phyloP scores from a whole-genome alignment of 73 alveolate genomes.

The Halteria grandinella region DNA sequence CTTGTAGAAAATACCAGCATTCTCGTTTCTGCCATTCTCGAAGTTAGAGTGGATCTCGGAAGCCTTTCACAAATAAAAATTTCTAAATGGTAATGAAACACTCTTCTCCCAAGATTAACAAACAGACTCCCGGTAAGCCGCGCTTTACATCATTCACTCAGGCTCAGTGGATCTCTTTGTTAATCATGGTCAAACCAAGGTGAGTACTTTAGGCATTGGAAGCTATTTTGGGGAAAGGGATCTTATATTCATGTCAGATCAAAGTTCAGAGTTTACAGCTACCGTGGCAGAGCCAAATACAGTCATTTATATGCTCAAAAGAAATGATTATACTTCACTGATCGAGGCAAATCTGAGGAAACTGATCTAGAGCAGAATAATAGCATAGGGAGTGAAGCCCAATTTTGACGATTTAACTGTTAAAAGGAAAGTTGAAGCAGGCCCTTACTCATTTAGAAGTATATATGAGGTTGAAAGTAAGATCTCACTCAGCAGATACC shows the following conservation, averaged over 20 bases:
- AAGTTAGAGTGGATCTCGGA: conserved; percentile 44
- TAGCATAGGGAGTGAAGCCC: conserved; percentile 62
- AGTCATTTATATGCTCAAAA: conserved; percentile 62
- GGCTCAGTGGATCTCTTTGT: conserved; percentile 76
- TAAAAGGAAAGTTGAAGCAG: conserved; percentile 72
- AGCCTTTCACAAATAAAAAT: conserved; percentile 57
- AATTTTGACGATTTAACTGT: conserved; percentile 68
- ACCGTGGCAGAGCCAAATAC: conserved; percentile 72
- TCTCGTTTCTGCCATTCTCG: conserved; percentile 36
- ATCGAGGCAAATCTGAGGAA: conserved; percentile 75
- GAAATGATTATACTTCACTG: conserved; percentile 70
- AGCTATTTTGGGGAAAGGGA: conserved; percentile 88
- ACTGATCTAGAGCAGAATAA: conserved; percentile 66
- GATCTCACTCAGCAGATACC: too few relatives aligned
- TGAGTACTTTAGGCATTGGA: conserved; percentile 72
- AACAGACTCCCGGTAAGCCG: conserved; percentile 54
- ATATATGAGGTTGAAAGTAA: conserved; percentile 72
- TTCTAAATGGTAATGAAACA: conserved; percentile 35
- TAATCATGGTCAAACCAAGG: conserved; percentile 27
- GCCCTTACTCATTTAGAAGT: conserved; percentile 80
- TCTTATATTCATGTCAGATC: conserved; percentile 72
- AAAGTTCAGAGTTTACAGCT: conserved; percentile 68
- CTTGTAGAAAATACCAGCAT: conserved; percentile 22
- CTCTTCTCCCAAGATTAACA: conserved; percentile 56
- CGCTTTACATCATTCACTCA: conserved; percentile 72